A percentile compares a stretch with the other conserved stretches of the same genome.
These are phyloP conservation scores for Pseudozyma sp. DNA, from an alignment of 1,284 basidiomycete genomes.

Conservation along the genomic window DNA sequence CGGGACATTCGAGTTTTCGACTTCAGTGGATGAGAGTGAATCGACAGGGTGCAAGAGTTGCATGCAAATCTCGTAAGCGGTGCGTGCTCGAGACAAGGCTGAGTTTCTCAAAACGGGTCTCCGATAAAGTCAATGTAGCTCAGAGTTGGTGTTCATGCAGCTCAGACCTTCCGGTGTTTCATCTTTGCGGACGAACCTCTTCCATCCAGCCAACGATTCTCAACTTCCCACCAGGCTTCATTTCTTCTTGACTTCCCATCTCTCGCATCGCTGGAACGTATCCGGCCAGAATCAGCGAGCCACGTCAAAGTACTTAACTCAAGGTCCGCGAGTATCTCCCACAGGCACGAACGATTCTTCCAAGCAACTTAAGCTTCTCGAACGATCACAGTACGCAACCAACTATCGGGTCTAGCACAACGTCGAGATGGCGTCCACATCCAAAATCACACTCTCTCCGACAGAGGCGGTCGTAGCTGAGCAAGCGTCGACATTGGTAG, in stretches of 20 bases:
- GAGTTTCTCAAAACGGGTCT: slow-evolving; percentile 13
- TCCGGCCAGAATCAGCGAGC: no score
- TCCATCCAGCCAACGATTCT: slow-evolving; percentile 1
- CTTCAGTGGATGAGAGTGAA: not conserved
- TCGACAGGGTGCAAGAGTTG: not conserved
- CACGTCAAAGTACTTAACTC: no score
- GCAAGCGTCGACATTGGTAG: slow-evolving; percentile 14
- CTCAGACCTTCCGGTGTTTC: slow-evolving; percentile 1
- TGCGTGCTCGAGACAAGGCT: slow-evolving; percentile 1
- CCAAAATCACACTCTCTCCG: slow-evolving; percentile 26
- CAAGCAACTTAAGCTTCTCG: not conserved
- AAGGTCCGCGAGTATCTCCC: no score
- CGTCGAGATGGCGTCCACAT: slow-evolving; percentile 37
- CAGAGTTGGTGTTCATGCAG: no score
- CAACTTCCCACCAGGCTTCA: no score
- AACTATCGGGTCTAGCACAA: not conserved
- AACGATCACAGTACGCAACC: not conserved
- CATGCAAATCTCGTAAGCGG: slow-evolving; percentile 7
- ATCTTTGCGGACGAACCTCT: slow-evolving; percentile 4
- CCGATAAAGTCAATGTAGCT: not conserved
- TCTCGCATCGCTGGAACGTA: no score
- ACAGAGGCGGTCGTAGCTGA: slow-evolving; percentile 1
- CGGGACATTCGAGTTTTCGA: not conserved
- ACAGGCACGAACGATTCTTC: no score
- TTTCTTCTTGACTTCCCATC: no score